A percentile compares a stretch with the other conserved stretches of the same genome.
These are phyloP conservation scores for Solanum habrochaites DNA, from an alignment of 257 asterid species.

Conservation along the genomic window DNA sequence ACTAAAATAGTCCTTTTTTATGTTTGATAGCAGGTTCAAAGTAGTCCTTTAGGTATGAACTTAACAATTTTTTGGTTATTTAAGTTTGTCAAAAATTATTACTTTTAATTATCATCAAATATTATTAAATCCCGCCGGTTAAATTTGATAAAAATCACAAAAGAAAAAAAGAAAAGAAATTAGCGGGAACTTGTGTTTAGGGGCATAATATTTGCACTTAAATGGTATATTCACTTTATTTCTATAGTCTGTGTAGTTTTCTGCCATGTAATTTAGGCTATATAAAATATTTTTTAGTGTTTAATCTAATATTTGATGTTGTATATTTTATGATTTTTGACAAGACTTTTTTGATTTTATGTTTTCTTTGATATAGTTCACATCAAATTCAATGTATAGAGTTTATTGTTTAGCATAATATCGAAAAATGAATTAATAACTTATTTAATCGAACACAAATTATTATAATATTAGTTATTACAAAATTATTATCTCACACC, in stretches of 20 bases:
- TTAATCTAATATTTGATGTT: background rate
- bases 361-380: too few species aligned
- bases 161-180: background rate
- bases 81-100: background rate
- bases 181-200: background rate
- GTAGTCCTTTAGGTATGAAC: background rate
- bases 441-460: too few species aligned
- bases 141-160: background rate
- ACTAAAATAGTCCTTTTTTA: background rate
- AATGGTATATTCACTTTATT: too few species aligned
- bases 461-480: too few species aligned
- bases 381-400: too few species aligned
- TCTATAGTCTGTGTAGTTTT: too few species aligned
- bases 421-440: too few species aligned
- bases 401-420: too few species aligned
- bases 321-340: background rate
- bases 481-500: too few species aligned
- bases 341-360: too few species aligned
- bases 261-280: too few species aligned
- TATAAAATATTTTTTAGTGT: too few species aligned
- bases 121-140: background rate
- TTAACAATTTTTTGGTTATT: background rate
- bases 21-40: background rate
- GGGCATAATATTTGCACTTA: background rate
- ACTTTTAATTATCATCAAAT: background rate